Conservation (phyloP, 495 filamentous ascomycete genomes). For the Choiromyces venosus region DNA sequence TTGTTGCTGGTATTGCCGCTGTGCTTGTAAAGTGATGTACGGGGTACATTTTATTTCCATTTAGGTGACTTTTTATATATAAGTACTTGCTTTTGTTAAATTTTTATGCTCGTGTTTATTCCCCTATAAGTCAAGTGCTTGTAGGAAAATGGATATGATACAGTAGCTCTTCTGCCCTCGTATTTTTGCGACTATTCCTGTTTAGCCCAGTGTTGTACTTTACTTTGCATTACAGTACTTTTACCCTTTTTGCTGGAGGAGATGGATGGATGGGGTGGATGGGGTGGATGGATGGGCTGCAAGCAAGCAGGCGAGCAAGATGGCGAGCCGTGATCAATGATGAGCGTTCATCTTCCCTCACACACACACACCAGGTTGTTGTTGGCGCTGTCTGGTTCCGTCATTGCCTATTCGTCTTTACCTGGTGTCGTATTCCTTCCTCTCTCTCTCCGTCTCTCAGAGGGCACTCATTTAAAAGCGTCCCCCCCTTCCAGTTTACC, state of each 20-base stretch:
- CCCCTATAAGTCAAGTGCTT: not conserved
- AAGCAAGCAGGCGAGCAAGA: not conserved
- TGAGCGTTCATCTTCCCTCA: constrained; percentile 1
- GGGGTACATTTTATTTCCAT: not conserved
- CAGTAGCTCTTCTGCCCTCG: not conserved
- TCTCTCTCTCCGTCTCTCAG: not conserved
- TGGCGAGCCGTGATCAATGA: not conserved
- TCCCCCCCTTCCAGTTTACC: constrained; percentile 21
- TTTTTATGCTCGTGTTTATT: too few relatives aligned
- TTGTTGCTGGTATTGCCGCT: too few relatives aligned
- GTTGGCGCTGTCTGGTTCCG: constrained; percentile 35
- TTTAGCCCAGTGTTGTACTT: constrained; percentile 18
- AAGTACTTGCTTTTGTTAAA: not conserved
- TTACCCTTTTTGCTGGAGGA: constrained; percentile 9
- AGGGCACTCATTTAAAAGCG: constrained; percentile 30
- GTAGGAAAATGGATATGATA: not conserved
- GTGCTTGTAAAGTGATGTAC: not conserved
- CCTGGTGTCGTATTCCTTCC: constrained; percentile 23
- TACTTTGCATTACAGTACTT: constrained; percentile 27
- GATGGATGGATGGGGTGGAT: not conserved
- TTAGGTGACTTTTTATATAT: not conserved
- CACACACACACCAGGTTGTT: constrained; percentile 16
- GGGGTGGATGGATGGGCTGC: not conserved
- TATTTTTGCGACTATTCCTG: constrained; percentile 2
- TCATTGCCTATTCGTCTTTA: constrained; percentile 37